Base-by-base conservation (phyloP, 805 yeast genomes). In the Pichia heedii region DNA sequence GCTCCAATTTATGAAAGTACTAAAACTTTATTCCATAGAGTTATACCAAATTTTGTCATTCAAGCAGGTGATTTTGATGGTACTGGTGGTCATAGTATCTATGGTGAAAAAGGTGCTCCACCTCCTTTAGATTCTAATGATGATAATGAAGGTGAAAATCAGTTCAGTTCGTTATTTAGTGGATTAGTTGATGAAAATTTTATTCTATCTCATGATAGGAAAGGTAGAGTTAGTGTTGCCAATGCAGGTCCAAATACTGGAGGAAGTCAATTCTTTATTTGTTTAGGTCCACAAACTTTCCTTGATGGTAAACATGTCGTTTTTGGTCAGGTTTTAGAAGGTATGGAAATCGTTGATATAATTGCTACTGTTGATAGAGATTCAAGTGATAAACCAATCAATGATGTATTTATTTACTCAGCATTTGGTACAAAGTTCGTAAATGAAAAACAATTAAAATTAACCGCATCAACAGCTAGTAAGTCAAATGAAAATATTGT, bases 31-130 rank as follows among this genome's bases (percentile, higher is more conserved):
- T 83, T 87, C 73, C 93, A 84, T 65, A 73, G 89, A 48, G 77
- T 87, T 40, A 80, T 84, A 49, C 70, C 76, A 36, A 71, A 73
- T 44, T 84, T 84, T 60, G 79, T 85, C 82, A 73, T 88, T 53
- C 95, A 85, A 66, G 95, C 95, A 45, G 96, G 96, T 49, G 90
- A 86, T 62, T 79, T 81, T 58, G 69, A 72, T 52, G 89, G 90
- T 15, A 70, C 76, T 43, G 95, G 94, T 22, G 95, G 96, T 13
- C 70, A 71, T 53, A 83, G 94, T 22, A 80, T 86, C 54, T 84
- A 78, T 62, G 50, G 49, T 19, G 44, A 48, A 39, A 43, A 32
- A 9, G 51, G 52, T 11, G 8, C 30, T 16, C 12, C 27, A 11
- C 33, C 43, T 6, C 43, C 47, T 15, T 10, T n/a, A 18, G 47